Conservation (phyloP, 306 rosid genomes). For the Casuarina cunninghamiana region DNA sequence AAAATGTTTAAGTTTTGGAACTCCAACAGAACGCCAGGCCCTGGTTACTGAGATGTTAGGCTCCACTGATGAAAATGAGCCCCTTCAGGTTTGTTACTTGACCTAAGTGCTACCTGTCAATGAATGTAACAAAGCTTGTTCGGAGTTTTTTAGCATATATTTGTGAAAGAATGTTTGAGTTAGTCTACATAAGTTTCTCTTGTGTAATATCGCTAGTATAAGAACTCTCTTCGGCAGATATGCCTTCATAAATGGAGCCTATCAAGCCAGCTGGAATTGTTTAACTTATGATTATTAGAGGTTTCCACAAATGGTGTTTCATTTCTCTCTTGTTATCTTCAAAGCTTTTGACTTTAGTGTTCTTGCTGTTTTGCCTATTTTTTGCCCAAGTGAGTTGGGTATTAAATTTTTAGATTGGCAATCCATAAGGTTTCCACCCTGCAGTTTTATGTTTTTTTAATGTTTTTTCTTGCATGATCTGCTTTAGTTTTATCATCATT, state of each 20-base stretch:
- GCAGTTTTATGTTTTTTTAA: not conserved
- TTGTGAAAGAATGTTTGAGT: not conserved
- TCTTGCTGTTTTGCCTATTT: not conserved
- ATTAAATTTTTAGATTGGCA: not conserved
- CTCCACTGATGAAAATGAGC: conserved; percentile 91
- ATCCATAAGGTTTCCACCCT: not conserved
- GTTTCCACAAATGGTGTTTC: not conserved
- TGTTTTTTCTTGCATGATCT: not conserved
- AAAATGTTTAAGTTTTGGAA: conserved; percentile 84
- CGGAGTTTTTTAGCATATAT: not conserved
- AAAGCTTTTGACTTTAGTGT: not conserved
- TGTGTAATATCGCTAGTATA: not conserved
- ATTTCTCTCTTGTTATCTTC: not conserved
- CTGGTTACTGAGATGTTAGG: conserved; percentile 96
- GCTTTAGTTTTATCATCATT: not conserved
- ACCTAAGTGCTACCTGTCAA: not conserved
- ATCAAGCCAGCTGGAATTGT: not conserved
- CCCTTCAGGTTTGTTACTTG: conserved; percentile 78
- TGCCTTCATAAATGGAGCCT: not conserved
- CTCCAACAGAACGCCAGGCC: conserved; percentile 75
- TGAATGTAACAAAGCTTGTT: not conserved
- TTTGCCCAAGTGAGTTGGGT: not conserved
- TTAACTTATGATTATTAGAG: not conserved
- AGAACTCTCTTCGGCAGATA: not conserved
- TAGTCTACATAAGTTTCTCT: not conserved